phyloP scores from a whole-genome alignment of 768 basidiomycete species.

The Pleurotus citrinopileatus region DNA sequence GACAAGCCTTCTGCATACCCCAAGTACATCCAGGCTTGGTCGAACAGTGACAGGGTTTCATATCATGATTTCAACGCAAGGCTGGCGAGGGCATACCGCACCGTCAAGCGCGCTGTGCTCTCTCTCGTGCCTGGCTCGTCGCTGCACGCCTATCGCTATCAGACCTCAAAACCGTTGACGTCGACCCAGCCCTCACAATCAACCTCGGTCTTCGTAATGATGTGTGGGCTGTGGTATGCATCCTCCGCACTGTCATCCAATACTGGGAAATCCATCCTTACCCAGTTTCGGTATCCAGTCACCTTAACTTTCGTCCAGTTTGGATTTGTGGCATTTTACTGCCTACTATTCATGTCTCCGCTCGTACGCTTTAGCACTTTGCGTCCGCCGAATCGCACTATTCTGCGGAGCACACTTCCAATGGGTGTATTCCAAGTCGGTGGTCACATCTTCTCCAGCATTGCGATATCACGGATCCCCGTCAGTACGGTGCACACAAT shows the following conservation, averaged over 20 bases:
- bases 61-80: conserved; percentile 5
- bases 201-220: conserved; percentile 58
- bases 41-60: conserved; percentile 1
- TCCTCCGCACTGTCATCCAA: conserved; percentile 93
- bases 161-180: conserved; percentile 24
- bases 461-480: conserved; percentile 94
- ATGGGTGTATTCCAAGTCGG: conserved; percentile 99
- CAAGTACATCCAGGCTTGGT: conserved; percentile 2
- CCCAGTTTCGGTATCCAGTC: conserved; percentile 89
- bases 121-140: not conserved
- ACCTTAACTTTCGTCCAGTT: conserved; percentile 98
- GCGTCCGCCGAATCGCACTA: conserved; percentile 67
- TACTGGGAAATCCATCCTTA: conserved; percentile 94
- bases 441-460: conserved; percentile 96
- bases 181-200: conserved; percentile 27
- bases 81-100: conserved; percentile 4
- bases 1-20: conserved; percentile 1
- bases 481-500: conserved; percentile 99
- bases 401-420: conserved; percentile 78
- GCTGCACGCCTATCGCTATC: not conserved
- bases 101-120: conserved; percentile 2
- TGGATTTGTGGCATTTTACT: conserved; percentile 88
- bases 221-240: conserved; percentile 92
- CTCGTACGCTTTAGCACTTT: conserved; percentile 62
- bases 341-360: conserved; percentile 81